Percentiles rank a stretch among this genome's conserved stretches.
These are phyloP conservation scores for Talaromyces verruculosus DNA, from an alignment of 2,329 filamentous ascomycete species.

Conservation along the genomic window DNA sequence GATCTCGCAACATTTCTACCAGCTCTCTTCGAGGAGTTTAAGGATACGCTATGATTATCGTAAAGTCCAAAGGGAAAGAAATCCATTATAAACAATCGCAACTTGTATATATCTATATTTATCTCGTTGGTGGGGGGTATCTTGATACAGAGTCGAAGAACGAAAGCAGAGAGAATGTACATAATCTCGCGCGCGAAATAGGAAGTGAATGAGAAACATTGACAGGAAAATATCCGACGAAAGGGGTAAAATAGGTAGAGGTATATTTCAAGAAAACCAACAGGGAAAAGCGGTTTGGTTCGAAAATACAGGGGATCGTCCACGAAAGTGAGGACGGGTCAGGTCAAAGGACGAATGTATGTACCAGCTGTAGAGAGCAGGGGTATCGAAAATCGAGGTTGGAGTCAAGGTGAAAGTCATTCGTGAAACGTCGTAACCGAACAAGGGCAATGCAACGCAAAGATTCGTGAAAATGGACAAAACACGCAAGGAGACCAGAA, in stretches of 20 bases:
- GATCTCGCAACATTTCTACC: neutral
- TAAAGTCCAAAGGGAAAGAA: neutral
- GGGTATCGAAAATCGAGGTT: conserved; percentile 5
- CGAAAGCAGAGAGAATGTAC: conserved; percentile 9
- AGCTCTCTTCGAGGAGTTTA: neutral
- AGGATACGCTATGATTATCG: neutral
- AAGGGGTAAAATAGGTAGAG: neutral
- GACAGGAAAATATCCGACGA: neutral
- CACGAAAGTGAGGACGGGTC: neutral
- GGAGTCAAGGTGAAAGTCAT: neutral
- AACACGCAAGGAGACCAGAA: neutral
- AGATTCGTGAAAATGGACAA: neutral
- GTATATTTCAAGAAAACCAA: neutral
- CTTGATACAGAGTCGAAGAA: conserved; percentile 13
- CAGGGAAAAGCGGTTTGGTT: neutral
- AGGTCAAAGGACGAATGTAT: neutral
- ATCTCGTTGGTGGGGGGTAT: conserved; percentile 10
- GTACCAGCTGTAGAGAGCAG: neutral
- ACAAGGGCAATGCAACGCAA: neutral
- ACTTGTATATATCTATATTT: conserved; percentile 11
- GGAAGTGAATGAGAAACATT: neutral
- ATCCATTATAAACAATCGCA: neutral
- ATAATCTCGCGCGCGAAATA: neutral
- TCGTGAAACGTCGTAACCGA: neutral
- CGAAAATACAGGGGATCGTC: neutral